Evolutionary conservation across 2,329 filamentous ascomycete species (phyloP), one percentile per base, ranked within the genome.

Genomic region (Colletotrichum sojae): DNA sequence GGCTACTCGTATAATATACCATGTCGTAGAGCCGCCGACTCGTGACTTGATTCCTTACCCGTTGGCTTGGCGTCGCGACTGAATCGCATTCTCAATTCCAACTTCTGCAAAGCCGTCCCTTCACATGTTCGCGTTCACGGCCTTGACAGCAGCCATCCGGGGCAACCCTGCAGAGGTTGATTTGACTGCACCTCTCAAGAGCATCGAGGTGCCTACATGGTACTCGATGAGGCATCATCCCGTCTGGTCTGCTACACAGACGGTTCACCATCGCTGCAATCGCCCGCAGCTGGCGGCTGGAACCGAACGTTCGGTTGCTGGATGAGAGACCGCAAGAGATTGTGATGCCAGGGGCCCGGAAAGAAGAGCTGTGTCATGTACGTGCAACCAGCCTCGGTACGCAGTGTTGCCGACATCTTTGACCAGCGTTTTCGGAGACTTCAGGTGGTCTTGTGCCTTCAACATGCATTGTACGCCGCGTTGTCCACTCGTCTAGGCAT

Each of bases 261-360:
- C 51, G 56, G 15, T 36, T 53, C 36, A 27, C 36, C 31, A 61
- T 43, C 57, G 18, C 45, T 63, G 60, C 60, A 67, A 25, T 68
- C 46, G 53, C 53, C 60, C 60, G 64, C 51, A 5, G 18, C 40
- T 39, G n/a, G 45, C 36, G 52, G 48, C 40, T 46, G 46, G 39
- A 64, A 64, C 65, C 65, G 45, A 39, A 39, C 12, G 58, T 53
- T 57, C n/a, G 65, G 65, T 68, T 48, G 39, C 36, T 31, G 65
- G 54, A 18, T 46, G 25, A 40, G 52, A 31, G 45, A 46, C 45
- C 45, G 60, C 45, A 45, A 61, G 20, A 40, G 40, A 16, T 8
- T 46, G 15, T 6, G 16, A 46, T 31, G 48, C 51, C 46, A 60
- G 46, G 36, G 25, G n/a, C 12, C 12, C 46, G 36, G 55, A 48